A percentile compares a stretch with the other conserved stretches of the same genome.
Conservation (phyloP, 1,284 basidiomycete species). For the Xerocomus cyaneibrunnescens region DNA sequence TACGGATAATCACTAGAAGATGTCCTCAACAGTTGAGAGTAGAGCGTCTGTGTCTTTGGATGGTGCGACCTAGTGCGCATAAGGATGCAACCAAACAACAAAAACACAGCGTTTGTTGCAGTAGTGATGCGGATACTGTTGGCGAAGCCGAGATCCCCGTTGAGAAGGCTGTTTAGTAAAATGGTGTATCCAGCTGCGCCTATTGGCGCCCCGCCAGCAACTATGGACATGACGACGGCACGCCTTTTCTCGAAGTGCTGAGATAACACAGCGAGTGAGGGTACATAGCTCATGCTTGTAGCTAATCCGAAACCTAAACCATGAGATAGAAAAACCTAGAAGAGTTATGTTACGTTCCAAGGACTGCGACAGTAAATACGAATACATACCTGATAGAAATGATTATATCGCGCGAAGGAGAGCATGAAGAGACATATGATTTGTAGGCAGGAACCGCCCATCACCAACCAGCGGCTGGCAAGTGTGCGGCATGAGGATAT, state of each 20-base stretch:
- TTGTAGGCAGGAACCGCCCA: slow-evolving; percentile 30
- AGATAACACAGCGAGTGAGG: slow-evolving; percentile 37
- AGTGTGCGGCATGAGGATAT: not conserved
- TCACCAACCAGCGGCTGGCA: slow-evolving; percentile 29
- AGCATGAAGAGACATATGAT: slow-evolving; percentile 38
- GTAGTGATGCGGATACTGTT: slow-evolving; percentile 32
- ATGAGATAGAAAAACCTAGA: slow-evolving; percentile 38
- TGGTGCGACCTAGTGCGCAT: slow-evolving; percentile 29
- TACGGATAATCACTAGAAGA: slow-evolving; percentile 27
- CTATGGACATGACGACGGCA: slow-evolving; percentile 36
- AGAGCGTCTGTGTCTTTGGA: slow-evolving; percentile 10
- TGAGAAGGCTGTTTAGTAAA: slow-evolving; percentile 41
- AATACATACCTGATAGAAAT: slow-evolving; percentile 36
- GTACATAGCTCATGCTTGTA: slow-evolving; percentile 36
- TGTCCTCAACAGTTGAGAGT: slow-evolving; percentile 18
- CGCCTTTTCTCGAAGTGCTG: slow-evolving; percentile 37
- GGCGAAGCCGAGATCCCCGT: slow-evolving; percentile 25
- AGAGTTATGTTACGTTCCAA: not conserved
- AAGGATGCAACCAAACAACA: slow-evolving; percentile 27
- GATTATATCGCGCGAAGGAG: slow-evolving; percentile 34
- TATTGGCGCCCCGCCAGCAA: slow-evolving; percentile 33
- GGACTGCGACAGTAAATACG: not conserved
- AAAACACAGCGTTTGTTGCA: slow-evolving; percentile 25
- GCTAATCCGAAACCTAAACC: slow-evolving; percentile 38
- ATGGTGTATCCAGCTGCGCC: slow-evolving; percentile 37